Evolutionary conservation across 768 basidiomycete genomes (phyloP), one percentile per base, ranked within the genome.

Genomic region (Pilatotrama ljubarskyi): DNA sequence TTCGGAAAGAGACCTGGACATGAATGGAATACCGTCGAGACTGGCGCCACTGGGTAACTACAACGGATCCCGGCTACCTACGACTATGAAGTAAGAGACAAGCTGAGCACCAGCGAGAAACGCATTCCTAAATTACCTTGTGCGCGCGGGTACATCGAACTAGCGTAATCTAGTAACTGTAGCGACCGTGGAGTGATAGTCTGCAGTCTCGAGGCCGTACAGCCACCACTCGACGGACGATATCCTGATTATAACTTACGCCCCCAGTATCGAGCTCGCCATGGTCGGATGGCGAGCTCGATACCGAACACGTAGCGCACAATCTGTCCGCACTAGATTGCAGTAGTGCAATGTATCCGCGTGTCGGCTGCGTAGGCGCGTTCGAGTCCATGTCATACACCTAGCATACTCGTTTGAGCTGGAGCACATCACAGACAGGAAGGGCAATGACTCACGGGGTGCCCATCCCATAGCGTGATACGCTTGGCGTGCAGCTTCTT

Each of bases 401-500:
- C 58, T 59, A 32, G 29, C 29, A 32, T 4, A 32, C 29, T 4
- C 5, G 5, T 32, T 4, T 32, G 29, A 32, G 29, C 4, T 32
- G 5, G 29, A 32, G 10, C 4, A 4, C 10, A 32, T 32, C n/a
- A n/a, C n/a, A 20, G 32, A 14, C 32, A 11, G 46, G 13, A 41
- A 10, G 13, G 17, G 20, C 18, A 15, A 24, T 3, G 14, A 55
- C 44, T 32, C 47, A 78, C 77, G 75, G 47, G 75, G 70, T 55
- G 84, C 83, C 89, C 89, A 91, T 35, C 90, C 89, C 87, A 91
- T 86, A 9, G 82, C 80, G 67, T 84, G 82, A 73, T 83, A 90
- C 9, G 90, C 90, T 64, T 84, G 76, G 58, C 82, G 79, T 17
- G 90, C 89, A 0, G 90, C 90, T 56, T 87, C 86, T 67, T 91